Conservation (phyloP, 2,329 filamentous ascomycete genomes). For the Cryphonectria nitschkei region DNA sequence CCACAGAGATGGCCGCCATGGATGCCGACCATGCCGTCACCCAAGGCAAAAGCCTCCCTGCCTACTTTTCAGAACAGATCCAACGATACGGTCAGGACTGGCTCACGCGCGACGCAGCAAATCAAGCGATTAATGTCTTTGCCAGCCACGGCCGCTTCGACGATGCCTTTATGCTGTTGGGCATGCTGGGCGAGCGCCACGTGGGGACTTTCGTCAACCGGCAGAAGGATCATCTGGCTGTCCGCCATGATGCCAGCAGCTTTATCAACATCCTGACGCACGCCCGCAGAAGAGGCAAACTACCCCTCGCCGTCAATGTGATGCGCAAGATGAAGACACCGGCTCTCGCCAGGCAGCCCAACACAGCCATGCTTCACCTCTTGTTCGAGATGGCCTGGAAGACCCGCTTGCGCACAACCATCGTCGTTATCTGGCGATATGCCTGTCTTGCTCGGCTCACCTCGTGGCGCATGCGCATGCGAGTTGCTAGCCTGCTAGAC, state of each 20-base stretch:
- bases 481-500: conserved; percentile 25
- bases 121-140: conserved; percentile 47
- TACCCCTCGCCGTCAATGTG: conserved; percentile 32
- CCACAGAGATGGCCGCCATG: conserved; percentile 46
- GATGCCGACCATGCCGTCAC: conserved; percentile 49
- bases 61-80: conserved; percentile 46
- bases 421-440: conserved; percentile 41
- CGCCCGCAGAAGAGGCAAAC: conserved; percentile 33
- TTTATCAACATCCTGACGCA: conserved; percentile 41
- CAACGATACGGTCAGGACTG: conserved; percentile 51
- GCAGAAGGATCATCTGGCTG: conserved; percentile 18
- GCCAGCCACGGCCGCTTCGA: conserved; percentile 43
- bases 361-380: conserved; percentile 41
- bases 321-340: conserved; percentile 34
- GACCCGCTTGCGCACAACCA: conserved; percentile 38
- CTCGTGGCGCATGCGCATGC: conserved; percentile 36
- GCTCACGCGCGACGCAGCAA: conserved; percentile 43
- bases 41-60: conserved; percentile 38
- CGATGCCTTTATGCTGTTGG: conserved; percentile 39
- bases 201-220: conserved; percentile 7
- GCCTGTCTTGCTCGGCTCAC: conserved; percentile 36
- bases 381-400: conserved; percentile 45
- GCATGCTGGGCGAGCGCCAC: conserved; percentile 34
- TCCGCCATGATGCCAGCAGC: conserved; percentile 37
- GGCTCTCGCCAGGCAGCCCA: conserved; percentile 27